Percentiles rank a stretch among this genome's conserved stretches.
phyloP scores from a whole-genome alignment of 176 grass and related monocot species.

The Juncus effusus region DNA sequence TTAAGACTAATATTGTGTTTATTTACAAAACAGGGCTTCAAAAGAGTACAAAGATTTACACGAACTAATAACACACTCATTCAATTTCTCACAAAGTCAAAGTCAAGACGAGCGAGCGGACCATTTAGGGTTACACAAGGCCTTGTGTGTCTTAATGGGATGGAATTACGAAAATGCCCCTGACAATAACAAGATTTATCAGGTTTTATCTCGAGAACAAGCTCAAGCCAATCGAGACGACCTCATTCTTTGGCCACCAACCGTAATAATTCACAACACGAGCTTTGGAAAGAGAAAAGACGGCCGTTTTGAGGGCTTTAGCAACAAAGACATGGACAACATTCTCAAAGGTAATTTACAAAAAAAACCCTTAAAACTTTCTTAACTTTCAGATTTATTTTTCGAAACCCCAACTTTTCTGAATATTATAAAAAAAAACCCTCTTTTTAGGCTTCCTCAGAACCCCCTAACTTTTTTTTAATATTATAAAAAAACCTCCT shows the following conservation, averaged over 20 bases:
- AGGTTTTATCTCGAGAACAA: constrained; percentile 69
- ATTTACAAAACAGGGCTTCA: constrained; percentile 55
- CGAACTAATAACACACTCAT: constrained; percentile 85
- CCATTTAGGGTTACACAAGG: constrained; percentile 96
- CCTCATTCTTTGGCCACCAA: constrained; percentile 88
- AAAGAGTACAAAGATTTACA: constrained; percentile 89
- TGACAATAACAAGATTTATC: constrained; percentile 91
- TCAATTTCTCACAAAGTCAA: constrained; percentile 52
- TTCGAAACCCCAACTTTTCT: no score
- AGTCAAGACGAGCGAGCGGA: constrained; percentile 62
- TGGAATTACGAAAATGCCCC: constrained; percentile 85
- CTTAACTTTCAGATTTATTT: no score
- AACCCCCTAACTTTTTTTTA: no score
- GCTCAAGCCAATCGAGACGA: constrained; percentile 88
- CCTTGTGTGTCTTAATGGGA: constrained; percentile 92
- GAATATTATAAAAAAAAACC: no score
- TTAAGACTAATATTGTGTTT: neutral
- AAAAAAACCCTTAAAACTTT: constrained; percentile 4
- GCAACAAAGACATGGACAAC: constrained; percentile 98
- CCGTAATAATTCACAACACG: constrained; percentile 85
- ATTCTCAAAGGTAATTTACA: constrained; percentile 82
- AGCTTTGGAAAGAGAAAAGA: constrained; percentile 81
- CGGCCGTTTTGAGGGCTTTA: constrained; percentile 76
- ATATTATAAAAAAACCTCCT: no score
- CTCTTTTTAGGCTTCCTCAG: no score